Conservation (phyloP, 176 grass and related monocot genomes). For the Elaeis guineensis region DNA sequence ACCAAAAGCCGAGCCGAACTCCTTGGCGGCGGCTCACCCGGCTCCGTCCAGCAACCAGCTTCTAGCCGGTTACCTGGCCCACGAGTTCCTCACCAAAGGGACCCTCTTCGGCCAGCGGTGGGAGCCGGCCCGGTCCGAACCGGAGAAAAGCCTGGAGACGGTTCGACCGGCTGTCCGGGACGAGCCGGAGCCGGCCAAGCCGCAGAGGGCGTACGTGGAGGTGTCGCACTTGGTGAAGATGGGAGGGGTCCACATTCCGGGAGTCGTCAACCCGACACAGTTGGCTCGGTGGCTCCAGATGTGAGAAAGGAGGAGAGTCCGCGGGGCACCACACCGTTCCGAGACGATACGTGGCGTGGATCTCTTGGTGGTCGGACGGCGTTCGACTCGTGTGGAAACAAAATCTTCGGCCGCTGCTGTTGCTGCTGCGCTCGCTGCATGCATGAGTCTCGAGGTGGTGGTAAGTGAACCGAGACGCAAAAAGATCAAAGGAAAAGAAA, state of each 20-base stretch:
- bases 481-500: no score
- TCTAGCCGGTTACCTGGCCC: slow-evolving; percentile 43
- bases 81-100: slow-evolving; percentile 40
- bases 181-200: not conserved
- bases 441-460: no score
- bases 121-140: not conserved
- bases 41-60: slow-evolving; percentile 16
- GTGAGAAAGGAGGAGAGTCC: not conserved
- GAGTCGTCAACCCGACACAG: slow-evolving; percentile 46
- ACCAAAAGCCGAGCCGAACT: not conserved
- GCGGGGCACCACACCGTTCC: not conserved
- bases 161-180: not conserved
- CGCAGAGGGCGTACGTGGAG: slow-evolving; percentile 24
- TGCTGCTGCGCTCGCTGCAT: no score
- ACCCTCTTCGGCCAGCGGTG: slow-evolving; percentile 26
- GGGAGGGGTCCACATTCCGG: slow-evolving; percentile 25
- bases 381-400: no score
- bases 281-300: slow-evolving; percentile 26
- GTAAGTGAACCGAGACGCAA: no score
- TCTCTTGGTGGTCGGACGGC: no score
- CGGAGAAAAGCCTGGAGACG: not conserved
- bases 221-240: slow-evolving; percentile 25
- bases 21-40: not conserved
- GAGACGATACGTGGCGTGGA: no score
- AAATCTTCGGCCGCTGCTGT: no score